These are phyloP conservation scores for Vigna radiata DNA, from an alignment of 306 rosid genomes.

Conservation along the genomic window DNA sequence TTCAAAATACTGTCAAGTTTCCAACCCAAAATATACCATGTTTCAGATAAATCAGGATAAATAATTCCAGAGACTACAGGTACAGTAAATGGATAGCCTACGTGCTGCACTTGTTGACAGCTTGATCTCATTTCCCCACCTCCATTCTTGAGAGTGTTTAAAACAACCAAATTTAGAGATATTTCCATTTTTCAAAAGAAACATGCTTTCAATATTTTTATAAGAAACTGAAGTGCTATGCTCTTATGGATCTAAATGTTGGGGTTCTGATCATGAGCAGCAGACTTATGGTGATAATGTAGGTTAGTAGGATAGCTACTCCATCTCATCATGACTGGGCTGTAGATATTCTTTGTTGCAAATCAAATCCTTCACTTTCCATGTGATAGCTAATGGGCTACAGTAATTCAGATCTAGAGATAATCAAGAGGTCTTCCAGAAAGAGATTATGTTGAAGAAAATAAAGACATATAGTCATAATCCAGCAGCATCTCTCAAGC, in stretches of 20 bases:
- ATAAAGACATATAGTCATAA: not conserved
- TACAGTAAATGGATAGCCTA: conserved; percentile 17
- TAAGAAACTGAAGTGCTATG: conserved; percentile 6
- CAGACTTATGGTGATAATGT: not conserved
- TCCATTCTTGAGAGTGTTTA: not conserved
- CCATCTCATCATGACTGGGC: not conserved
- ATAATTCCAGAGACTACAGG: conserved; percentile 8
- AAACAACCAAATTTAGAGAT: not conserved
- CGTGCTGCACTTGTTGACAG: not conserved
- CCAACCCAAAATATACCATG: conserved; percentile 8
- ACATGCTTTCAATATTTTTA: not conserved
- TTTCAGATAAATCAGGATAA: not conserved
- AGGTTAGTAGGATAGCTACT: not conserved
- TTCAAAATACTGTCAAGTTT: conserved; percentile 24
- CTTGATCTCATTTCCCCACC: not conserved
- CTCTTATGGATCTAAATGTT: not conserved
- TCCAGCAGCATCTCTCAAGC: not conserved
- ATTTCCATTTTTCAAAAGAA: not conserved
- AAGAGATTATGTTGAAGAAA: conserved; percentile 13
- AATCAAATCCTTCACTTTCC: conserved; percentile 1
- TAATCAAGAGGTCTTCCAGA: not conserved
- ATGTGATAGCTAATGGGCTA: not conserved
- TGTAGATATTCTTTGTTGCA: not conserved
- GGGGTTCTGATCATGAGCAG: not conserved
- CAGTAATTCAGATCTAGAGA: not conserved